A percentile compares a stretch with the other conserved stretches of the same genome.
Conservation (phyloP, 2,329 filamentous ascomycete genomes). For the Pestalotiopsis sp. region DNA sequence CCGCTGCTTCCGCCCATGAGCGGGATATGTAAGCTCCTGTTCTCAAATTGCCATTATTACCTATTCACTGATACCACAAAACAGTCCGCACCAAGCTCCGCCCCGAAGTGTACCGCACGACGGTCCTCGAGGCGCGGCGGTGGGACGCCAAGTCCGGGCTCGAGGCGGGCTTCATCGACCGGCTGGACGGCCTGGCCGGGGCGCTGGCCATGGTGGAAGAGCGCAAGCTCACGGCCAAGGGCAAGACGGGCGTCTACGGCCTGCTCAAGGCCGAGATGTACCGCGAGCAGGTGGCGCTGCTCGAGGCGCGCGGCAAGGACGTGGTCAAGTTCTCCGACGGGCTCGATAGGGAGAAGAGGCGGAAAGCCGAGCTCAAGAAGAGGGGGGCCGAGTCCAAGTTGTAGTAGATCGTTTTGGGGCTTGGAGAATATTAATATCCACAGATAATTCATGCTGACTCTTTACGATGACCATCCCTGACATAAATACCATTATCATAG, state of each 20-base stretch:
- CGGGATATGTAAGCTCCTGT: constrained; percentile 48
- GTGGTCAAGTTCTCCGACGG: constrained; percentile 30
- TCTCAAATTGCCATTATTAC: too few species aligned
- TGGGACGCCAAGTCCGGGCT: constrained; percentile 65
- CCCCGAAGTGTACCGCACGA: constrained; percentile 55
- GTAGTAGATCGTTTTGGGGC: not conserved
- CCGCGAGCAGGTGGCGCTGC: constrained; percentile 58
- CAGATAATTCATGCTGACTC: too few species aligned
- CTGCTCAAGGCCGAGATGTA: constrained; percentile 76
- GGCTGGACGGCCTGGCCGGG: constrained; percentile 44
- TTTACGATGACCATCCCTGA: too few species aligned
- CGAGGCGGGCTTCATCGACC: constrained; percentile 67
- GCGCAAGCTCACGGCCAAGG: constrained; percentile 59
- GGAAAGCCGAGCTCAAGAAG: constrained; percentile 46
- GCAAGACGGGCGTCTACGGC: constrained; percentile 66
- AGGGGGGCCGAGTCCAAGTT: constrained; percentile 46
- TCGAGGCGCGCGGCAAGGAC: constrained; percentile 42
- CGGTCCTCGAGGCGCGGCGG: constrained; percentile 74
- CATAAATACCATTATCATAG: too few species aligned
- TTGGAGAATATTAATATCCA: too few species aligned
- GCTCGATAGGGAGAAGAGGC: constrained; percentile 49
- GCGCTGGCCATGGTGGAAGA: constrained; percentile 34
- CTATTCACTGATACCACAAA: too few species aligned
- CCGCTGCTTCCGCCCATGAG: constrained; percentile 75
- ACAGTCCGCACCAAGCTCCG: constrained; percentile 64